Conservation (phyloP, 1,284 basidiomycete genomes). For the Malassezia globosa region DNA sequence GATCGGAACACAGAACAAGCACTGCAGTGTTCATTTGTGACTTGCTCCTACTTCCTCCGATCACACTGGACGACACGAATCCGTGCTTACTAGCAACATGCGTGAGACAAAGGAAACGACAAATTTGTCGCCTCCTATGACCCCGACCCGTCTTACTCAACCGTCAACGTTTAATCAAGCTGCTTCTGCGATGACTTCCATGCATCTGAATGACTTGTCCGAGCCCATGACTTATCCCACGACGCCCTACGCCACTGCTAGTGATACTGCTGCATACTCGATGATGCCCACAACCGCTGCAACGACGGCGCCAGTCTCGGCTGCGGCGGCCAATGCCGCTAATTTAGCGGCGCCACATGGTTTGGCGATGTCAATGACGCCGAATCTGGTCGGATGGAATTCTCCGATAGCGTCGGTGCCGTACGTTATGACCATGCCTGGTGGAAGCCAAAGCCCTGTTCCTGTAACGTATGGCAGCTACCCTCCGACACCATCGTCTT, state of each 20-base stretch:
- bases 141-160: too few species aligned
- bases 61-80: too few species aligned
- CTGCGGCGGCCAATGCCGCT: too few species aligned
- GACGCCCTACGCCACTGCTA: not conserved
- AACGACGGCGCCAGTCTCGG: not conserved
- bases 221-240: not conserved
- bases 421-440: slow-evolving; percentile 6
- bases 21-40: too few species aligned
- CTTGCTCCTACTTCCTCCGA: too few species aligned
- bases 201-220: not conserved
- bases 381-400: slow-evolving; percentile 3
- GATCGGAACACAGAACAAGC: too few species aligned
- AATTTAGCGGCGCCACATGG: not conserved
- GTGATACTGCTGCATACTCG: not conserved
- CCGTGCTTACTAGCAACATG: too few species aligned
- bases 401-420: slow-evolving; percentile 1
- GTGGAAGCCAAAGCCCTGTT: not conserved
- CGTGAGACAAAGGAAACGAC: too few species aligned
- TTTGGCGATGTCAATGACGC: not conserved
- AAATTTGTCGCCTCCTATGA: too few species aligned
- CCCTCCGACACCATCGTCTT: not conserved
- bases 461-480: not conserved
- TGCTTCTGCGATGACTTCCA: not conserved
- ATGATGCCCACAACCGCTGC: not conserved
- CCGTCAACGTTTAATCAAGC: not conserved